Conservation (phyloP, 306 rosid genomes). For the Lupinus albus region DNA sequence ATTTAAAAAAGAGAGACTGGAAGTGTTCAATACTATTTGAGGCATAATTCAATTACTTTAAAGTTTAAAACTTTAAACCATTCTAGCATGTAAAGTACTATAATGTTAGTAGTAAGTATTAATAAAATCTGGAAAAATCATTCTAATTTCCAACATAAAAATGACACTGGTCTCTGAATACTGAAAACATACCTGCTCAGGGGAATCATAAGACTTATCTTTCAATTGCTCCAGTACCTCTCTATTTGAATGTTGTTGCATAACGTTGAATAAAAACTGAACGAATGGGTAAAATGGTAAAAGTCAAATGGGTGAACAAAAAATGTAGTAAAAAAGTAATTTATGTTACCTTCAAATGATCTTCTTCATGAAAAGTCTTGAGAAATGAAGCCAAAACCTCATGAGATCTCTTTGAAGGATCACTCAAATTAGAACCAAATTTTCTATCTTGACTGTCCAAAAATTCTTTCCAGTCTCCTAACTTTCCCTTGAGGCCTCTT, state of each 20-base stretch:
- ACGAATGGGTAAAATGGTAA: conserved; percentile 14
- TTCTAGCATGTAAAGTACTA: conserved; percentile 14
- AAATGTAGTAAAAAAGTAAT: not conserved
- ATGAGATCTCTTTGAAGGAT: conserved; percentile 70
- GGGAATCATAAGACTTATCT: conserved; percentile 49
- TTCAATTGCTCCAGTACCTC: conserved; percentile 44
- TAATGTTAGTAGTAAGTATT: not conserved
- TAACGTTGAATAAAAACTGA: conserved; percentile 62
- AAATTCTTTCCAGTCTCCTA: conserved; percentile 86
- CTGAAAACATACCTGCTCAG: conserved; percentile 65
- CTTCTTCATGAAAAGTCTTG: conserved; percentile 53
- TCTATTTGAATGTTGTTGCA: conserved; percentile 58
- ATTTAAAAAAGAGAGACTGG: not conserved
- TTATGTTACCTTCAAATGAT: conserved; percentile 59
- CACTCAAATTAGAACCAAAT: conserved; percentile 70
- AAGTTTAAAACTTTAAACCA: conserved; percentile 5
- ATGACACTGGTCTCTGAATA: conserved; percentile 23
- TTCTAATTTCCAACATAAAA: conserved; percentile 4
- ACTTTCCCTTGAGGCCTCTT: conserved; percentile 63
- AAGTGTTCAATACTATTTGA: conserved; percentile 8
- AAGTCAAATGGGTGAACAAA: not conserved
- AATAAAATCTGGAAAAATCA: conserved; percentile 9
- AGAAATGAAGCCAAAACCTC: conserved; percentile 65
- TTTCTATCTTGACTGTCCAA: conserved; percentile 54
- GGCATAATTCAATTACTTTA: conserved; percentile 10